Evolutionary conservation across 2,329 filamentous ascomycete species (phyloP).

Genomic region (Penicillium sp.): DNA sequence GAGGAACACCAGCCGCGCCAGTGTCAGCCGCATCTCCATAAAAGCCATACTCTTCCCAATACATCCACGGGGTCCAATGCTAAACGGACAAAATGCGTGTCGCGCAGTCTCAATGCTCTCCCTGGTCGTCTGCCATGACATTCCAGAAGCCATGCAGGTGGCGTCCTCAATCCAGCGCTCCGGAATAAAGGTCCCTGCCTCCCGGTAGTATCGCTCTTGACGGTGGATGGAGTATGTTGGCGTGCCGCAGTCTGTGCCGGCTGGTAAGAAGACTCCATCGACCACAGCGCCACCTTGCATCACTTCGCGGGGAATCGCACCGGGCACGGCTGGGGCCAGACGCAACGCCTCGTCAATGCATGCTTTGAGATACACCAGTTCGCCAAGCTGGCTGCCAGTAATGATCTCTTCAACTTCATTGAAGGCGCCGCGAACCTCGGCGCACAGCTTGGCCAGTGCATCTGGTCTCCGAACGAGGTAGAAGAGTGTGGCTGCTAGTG

Average conservation of each 20-base stretch:
- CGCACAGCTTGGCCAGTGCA: constrained; percentile 32
- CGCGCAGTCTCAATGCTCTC: constrained; percentile 56
- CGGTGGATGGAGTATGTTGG: constrained; percentile 70
- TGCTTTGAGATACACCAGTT: constrained; percentile 42
- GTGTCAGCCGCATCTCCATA: constrained; percentile 43
- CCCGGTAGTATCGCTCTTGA: constrained; percentile 61
- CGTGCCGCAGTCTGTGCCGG: constrained; percentile 62
- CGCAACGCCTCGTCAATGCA: constrained; percentile 46
- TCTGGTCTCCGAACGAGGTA: constrained; percentile 40
- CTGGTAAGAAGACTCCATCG: constrained; percentile 42
- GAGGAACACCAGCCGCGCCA: constrained; percentile 41
- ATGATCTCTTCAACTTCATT: constrained; percentile 39
- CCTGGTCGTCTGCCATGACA: constrained; percentile 46
- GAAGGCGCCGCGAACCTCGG: constrained; percentile 41
- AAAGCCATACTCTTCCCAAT: constrained; percentile 47
- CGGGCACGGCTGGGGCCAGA: constrained; percentile 41
- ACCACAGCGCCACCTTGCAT: constrained; percentile 40
- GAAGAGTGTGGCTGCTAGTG: constrained; percentile 47
- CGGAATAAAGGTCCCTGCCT: constrained; percentile 59
- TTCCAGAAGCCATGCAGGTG: constrained; percentile 39
- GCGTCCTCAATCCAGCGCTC: constrained; percentile 64
- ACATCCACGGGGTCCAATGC: constrained; percentile 44
- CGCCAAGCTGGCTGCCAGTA: constrained; percentile 35
- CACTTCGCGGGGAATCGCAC: constrained; percentile 41
- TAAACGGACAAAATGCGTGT: constrained; percentile 67